phyloP scores from a whole-genome alignment of 768 basidiomycete genomes.

The Megacollybia marginata region DNA sequence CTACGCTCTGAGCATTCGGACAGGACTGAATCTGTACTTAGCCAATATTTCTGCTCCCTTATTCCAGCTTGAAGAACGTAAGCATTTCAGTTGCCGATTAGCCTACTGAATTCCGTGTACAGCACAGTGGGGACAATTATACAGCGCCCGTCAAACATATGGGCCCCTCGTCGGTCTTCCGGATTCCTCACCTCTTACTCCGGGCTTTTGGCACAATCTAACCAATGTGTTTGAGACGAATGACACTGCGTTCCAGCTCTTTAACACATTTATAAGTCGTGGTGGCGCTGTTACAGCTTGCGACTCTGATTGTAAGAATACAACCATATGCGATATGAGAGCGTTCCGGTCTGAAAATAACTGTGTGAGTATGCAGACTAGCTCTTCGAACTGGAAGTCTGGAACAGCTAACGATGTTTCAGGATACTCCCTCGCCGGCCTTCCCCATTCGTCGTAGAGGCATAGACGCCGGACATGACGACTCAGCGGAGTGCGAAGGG shows the following conservation, averaged over 20 bases:
- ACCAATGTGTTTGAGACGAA: conserved; percentile 24
- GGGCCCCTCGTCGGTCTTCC: conserved; percentile 17
- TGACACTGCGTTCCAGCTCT: conserved; percentile 22
- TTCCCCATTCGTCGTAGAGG: too few species aligned
- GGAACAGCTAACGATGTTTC: too few species aligned
- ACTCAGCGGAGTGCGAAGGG: too few species aligned
- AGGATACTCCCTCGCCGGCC: too few species aligned
- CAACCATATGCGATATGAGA: conserved; percentile 24
- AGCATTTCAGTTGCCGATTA: neutral
- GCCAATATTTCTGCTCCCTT: conserved; percentile 18
- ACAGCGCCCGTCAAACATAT: conserved; percentile 28
- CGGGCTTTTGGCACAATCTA: conserved; percentile 32
- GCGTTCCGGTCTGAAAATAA: conserved; percentile 20
- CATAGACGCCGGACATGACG: too few species aligned
- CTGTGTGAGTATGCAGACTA: conserved; percentile 9
- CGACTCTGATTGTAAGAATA: conserved; percentile 17
- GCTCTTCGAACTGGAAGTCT: too few species aligned
- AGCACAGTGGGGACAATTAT: conserved; percentile 26
- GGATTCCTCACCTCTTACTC: conserved; percentile 17
- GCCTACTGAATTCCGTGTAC: conserved; percentile 6
- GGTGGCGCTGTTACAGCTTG: conserved; percentile 16
- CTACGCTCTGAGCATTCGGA: neutral
- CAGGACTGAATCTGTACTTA: neutral
- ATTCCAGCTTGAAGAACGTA: conserved; percentile 18
- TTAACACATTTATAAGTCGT: conserved; percentile 19